phyloP scores from a whole-genome alignment of 2,329 filamentous ascomycete species.

The Xylariaceae sp. region DNA sequence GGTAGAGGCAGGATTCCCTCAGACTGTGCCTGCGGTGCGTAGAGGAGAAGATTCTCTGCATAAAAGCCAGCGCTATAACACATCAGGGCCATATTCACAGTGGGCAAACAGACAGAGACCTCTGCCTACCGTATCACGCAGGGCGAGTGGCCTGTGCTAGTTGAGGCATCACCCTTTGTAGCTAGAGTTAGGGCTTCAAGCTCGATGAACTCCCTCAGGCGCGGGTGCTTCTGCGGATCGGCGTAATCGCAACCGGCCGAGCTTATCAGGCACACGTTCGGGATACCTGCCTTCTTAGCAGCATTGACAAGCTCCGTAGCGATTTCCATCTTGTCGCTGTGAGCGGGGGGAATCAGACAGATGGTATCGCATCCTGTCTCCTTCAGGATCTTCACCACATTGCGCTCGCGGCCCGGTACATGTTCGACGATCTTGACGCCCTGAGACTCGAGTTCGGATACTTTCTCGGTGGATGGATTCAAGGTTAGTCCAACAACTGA shows the following conservation, averaged over 20 bases:
- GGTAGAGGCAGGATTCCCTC: constrained; percentile 54
- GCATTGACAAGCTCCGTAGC: constrained; percentile 53
- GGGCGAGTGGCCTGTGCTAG: constrained; percentile 49
- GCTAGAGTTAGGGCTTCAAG: constrained; percentile 52
- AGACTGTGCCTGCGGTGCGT: constrained; percentile 52
- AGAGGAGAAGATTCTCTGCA: constrained; percentile 58
- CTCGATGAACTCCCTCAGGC: constrained; percentile 58
- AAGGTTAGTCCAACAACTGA: constrained; percentile 51
- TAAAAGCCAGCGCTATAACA: constrained; percentile 55
- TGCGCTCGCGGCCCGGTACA: constrained; percentile 48
- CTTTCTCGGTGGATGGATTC: constrained; percentile 46
- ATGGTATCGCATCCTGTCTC: constrained; percentile 54
- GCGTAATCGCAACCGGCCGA: constrained; percentile 58
- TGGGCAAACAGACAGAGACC: constrained; percentile 5
- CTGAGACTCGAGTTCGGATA: constrained; percentile 49
- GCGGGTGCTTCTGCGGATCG: constrained; percentile 54
- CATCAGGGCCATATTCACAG: not conserved
- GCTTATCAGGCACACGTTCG: constrained; percentile 56
- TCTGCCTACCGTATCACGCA: constrained; percentile 52
- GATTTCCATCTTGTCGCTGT: constrained; percentile 54
- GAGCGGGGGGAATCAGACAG: constrained; percentile 56
- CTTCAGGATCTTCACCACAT: constrained; percentile 49
- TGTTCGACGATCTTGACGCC: constrained; percentile 53
- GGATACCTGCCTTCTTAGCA: constrained; percentile 51
- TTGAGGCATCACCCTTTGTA: constrained; percentile 51